Base-by-base conservation (phyloP, 2,329 filamentous ascomycete species). In the Allantophomopsis lycopodina region DNA sequence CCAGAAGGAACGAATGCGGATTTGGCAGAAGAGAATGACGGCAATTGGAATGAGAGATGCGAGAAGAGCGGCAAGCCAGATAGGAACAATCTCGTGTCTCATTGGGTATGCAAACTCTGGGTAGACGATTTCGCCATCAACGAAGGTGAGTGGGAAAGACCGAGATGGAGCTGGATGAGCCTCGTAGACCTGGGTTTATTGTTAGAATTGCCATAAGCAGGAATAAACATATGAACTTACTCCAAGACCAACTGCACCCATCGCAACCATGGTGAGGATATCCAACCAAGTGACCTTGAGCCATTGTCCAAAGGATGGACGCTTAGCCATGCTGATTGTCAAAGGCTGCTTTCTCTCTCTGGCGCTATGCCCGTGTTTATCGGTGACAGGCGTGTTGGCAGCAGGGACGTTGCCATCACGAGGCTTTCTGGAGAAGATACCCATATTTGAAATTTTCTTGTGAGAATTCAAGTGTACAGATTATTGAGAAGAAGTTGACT, bases 101-200 rank as follows among this genome's bases (percentile, higher is more conserved):
- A 82, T 57, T 1, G 80, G 79, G 52, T 83, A 84, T 20, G 77
- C 79, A 47, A 83, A 83, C 43, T 83, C 54, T 0, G 81, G 80
- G 47, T 77, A 72, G 35, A 85, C 76, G 33, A 85, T 65, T 51
- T 83, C 73, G 43, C 77, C 76, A 48, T 83, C 71, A 21, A 64
- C 57, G 51, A 81, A 83, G 36, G 66, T 71, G 33, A 85, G 68
- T 30, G 80, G 69, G 54, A 85, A 85, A 8, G 76, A 81, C n/a
- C 79, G 69, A 6, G 69, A 73, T 0, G 79, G 75, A 0, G 78
- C 77, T 0, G 80, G 80, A 13, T 71, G 63, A 2, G 77, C 76
- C 46, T 69, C 61, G 59, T 82, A 82, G 40, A 78, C 62, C 72
- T 76, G 39, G 8, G 4, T 20, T 32, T 17, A 15, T 31, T 32